Evolutionary conservation across 345 rosid genomes (phyloP).

Genomic region (Eucalyptus globulus): DNA sequence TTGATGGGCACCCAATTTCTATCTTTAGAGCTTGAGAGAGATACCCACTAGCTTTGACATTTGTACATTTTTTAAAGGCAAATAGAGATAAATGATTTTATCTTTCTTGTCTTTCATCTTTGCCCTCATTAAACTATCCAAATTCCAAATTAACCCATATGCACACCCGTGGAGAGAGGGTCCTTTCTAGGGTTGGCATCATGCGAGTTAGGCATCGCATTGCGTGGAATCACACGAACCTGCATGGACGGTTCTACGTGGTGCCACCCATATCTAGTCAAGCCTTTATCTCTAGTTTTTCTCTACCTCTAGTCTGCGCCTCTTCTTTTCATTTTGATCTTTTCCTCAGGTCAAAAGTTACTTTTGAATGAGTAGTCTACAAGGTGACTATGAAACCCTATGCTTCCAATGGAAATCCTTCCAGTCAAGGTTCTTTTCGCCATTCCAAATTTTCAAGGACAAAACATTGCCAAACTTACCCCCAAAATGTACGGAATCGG

Average conservation of each 20-base stretch:
- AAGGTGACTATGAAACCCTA: neutral
- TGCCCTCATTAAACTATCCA: neutral
- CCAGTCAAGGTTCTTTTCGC: neutral
- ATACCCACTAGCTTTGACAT: neutral
- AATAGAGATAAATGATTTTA: neutral
- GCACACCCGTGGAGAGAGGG: neutral
- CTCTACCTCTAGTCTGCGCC: neutral
- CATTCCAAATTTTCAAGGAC: neutral
- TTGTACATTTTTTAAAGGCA: neutral
- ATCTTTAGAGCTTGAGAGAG: neutral
- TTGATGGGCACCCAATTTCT: neutral
- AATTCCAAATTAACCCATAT: neutral
- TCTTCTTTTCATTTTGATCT: neutral
- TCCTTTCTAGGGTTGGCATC: neutral
- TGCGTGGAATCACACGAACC: neutral
- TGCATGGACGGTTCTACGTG: neutral
- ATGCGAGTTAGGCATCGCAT: neutral
- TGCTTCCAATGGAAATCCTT: neutral
- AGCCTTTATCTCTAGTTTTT: neutral
- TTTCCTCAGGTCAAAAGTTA: neutral
- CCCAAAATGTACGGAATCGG: neutral
- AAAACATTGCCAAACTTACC: neutral
- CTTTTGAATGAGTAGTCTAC: neutral
- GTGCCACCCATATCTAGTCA: neutral
- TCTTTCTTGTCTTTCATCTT: neutral